Evolutionary conservation across 345 rosid species (phyloP), one percentile per base, ranked within the genome.

Genomic region (Capsella bursapastoris): DNA sequence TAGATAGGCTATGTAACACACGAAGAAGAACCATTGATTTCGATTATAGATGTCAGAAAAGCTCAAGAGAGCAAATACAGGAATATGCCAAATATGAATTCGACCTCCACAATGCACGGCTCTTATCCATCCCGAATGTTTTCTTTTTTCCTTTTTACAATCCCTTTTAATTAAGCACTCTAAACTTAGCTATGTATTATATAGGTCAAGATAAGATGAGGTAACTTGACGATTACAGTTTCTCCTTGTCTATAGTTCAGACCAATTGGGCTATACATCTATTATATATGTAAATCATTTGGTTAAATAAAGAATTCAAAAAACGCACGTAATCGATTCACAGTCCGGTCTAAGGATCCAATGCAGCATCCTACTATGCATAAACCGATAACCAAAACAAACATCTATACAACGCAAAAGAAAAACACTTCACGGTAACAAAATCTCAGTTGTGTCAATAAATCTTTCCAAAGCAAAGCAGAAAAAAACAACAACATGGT

Each of bases 101-200:
- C 57, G 65, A 73, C 71, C 6, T 73, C 58, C 77, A 45, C 58
- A 64, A 64, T 73, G 57, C 49, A 64, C 64, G 77, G 77, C 57
- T 45, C 5, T 72, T 18, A 53, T 53, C 44, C 53, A 14, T 51
- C 14, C 16, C 29, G 13, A 51, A 28, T 31, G 1, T 3, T 5
- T 32, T 32, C 6, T 32, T 29, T 29, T 29, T 22, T 2, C 25
- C 2, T 22, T 22, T 22, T 22, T 22, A 22, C 22, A 18, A 18
- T 18, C 22, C 22, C 22, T 59, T 5, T 16, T 10, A 22, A 18
- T 9, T 37, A 37, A 37, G 45, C 47, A 16, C 29, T 37, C 25
- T 22, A 22, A 0, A 59, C 12, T 59, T 38, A 11, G 35, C 6
- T 22, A 22, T 22, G 25, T 22, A 22, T 22, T 22, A 22, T 35